Percentiles rank a stretch among this genome's conserved stretches.
Conservation (phyloP, 768 basidiomycete genomes). For the Leccinum arenicola region DNA sequence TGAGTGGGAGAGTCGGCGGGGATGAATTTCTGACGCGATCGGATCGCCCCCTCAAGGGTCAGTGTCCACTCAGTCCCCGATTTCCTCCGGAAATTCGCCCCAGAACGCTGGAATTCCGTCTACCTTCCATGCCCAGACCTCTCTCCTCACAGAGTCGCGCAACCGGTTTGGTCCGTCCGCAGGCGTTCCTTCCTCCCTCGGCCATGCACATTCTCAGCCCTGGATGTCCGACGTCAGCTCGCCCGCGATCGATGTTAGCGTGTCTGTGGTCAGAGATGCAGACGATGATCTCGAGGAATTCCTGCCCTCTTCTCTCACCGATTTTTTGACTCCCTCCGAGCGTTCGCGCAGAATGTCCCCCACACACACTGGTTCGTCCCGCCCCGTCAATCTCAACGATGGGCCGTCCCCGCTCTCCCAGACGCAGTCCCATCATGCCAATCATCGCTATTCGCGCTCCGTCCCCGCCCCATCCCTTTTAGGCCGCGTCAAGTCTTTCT, state of each 20-base stretch:
- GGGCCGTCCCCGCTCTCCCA: conserved; percentile 15
- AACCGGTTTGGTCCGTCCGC: conserved; percentile 29
- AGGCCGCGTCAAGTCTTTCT: conserved; percentile 76
- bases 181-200: conserved; percentile 67
- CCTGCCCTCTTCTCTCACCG: conserved; percentile 82
- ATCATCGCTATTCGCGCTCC: conserved; percentile 77
- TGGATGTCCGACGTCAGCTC: conserved; percentile 30
- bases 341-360: conserved; percentile 78
- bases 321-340: conserved; percentile 88
- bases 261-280: conserved; percentile 44
- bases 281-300: conserved; percentile 88
- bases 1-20: too few relatives aligned
- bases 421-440: conserved; percentile 23
- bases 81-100: conserved; percentile 32
- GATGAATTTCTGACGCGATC: conserved; percentile 39
- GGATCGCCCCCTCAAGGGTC: conserved; percentile 68
- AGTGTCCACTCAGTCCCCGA: conserved; percentile 52
- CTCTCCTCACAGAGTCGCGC: conserved; percentile 37
- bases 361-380: conserved; percentile 48
- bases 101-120: conserved; percentile 50
- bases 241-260: conserved; percentile 15
- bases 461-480: conserved; percentile 77
- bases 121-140: conserved; percentile 75
- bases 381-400: conserved; percentile 22
- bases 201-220: conserved; percentile 29